phyloP scores from a whole-genome alignment of 2,329 filamentous ascomycete species.

The Aphanoascus verrucosus region DNA sequence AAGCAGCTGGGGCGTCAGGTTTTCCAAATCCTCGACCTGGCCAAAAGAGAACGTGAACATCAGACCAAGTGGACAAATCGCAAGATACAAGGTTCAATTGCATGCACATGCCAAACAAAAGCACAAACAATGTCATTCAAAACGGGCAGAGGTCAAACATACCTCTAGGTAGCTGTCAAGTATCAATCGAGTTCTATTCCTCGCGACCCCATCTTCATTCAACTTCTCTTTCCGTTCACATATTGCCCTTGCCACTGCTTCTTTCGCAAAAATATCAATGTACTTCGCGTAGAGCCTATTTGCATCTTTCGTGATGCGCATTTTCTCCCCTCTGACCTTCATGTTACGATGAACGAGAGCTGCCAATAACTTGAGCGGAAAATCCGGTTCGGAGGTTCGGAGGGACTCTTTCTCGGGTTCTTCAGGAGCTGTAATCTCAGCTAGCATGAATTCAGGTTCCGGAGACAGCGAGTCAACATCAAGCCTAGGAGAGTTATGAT shows the following conservation, averaged over 20 bases:
- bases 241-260: conserved; percentile 70
- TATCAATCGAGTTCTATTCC: conserved; percentile 20
- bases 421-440: conserved; percentile 31
- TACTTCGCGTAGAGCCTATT: conserved; percentile 71
- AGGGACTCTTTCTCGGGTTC: conserved; percentile 21
- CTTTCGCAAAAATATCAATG: conserved; percentile 79
- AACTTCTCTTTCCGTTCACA: conserved; percentile 51
- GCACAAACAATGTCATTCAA: neutral
- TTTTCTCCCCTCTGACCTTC: conserved; percentile 46
- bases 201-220: conserved; percentile 23
- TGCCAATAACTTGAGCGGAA: conserved; percentile 65
- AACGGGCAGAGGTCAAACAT: conserved; percentile 23
- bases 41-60: neutral
- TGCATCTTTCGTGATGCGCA: conserved; percentile 65
- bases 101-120: neutral
- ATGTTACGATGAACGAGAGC: conserved; percentile 76
- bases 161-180: conserved; percentile 61
- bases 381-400: conserved; percentile 34
- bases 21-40: conserved; percentile 80
- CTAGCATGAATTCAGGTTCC: conserved; percentile 40
- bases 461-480: conserved; percentile 21
- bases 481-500: conserved; percentile 5
- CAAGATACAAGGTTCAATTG: neutral
- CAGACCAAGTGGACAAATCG: neutral
- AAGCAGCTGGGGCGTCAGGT: conserved; percentile 70